Evolutionary conservation across 805 yeast species (phyloP).

Genomic region (Metschnikowia gruessii): DNA sequence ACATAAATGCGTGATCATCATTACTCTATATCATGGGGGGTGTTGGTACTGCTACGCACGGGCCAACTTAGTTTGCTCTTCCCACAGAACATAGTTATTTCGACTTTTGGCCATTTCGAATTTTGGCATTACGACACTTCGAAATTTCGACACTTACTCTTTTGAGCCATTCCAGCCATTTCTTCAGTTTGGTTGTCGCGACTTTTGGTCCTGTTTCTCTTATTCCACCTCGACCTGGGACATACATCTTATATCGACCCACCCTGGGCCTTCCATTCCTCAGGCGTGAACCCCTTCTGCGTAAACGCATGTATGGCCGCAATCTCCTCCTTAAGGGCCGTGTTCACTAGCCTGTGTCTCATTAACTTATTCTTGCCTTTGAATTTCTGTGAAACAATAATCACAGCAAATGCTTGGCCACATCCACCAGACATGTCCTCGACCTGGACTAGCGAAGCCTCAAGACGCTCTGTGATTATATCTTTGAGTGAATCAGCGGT

Average conservation of each 20-base stretch:
- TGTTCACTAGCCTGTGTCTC: conserved; percentile 85
- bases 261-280: conserved; percentile 67
- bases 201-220: too few relatives aligned
- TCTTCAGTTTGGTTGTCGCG: too few relatives aligned
- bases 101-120: too few relatives aligned
- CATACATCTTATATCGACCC: conserved; percentile 24
- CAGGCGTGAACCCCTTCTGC: conserved; percentile 81
- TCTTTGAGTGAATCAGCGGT: conserved; percentile 43
- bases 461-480: conserved; percentile 53
- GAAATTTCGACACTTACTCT: too few relatives aligned
- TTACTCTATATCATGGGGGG: too few relatives aligned
- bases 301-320: conserved; percentile 91
- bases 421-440: conserved; percentile 86
- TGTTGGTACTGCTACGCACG: too few relatives aligned
- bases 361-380: conserved; percentile 77
- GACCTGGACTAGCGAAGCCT: conserved; percentile 64
- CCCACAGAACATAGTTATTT: too few relatives aligned
- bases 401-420: conserved; percentile 95
- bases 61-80: too few relatives aligned
- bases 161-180: too few relatives aligned
- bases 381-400: conserved; percentile 72
- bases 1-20: too few relatives aligned
- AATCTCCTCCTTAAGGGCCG: conserved; percentile 77
- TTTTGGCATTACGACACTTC: too few relatives aligned
- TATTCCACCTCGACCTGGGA: too few relatives aligned